These are phyloP conservation scores for Xylariaceae sp. DNA, from an alignment of 2,329 filamentous ascomycete species.

Conservation along the genomic window DNA sequence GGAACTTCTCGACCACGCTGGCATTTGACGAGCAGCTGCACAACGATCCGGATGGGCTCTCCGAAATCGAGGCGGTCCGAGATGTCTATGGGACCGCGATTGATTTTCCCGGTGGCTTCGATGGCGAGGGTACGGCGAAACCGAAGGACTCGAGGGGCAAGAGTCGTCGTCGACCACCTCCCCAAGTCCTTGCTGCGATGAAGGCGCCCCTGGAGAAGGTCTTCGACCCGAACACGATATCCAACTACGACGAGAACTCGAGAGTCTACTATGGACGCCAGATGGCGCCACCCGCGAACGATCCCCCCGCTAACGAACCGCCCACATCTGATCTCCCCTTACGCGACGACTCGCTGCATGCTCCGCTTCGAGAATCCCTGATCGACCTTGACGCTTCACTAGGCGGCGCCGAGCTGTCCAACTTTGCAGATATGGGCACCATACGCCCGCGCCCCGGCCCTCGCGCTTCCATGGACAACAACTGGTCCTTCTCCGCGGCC, in stretches of 20 bases:
- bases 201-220: conserved; percentile 56
- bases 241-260: conserved; percentile 58
- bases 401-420: conserved; percentile 46
- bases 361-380: conserved; percentile 52
- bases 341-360: conserved; percentile 46
- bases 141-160: conserved; percentile 41
- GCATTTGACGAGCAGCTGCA: conserved; percentile 55
- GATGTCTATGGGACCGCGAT: conserved; percentile 54
- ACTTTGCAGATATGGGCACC: conserved; percentile 54
- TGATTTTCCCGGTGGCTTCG: conserved; percentile 39
- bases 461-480: conserved; percentile 41
- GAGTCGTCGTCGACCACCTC: conserved; percentile 46
- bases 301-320: no score
- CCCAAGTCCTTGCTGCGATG: conserved; percentile 49
- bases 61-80: conserved; percentile 45
- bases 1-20: conserved; percentile 60
- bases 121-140: conserved; percentile 44
- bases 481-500: conserved; percentile 34
- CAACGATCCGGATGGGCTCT: conserved; percentile 38
- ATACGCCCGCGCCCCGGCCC: conserved; percentile 37
- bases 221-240: conserved; percentile 59
- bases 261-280: conserved; percentile 49
- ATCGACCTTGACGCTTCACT: conserved; percentile 59
- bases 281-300: conserved; percentile 28
- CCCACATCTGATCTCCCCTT: conserved; percentile 49